Evolutionary conservation across 2,329 filamentous ascomycete genomes (phyloP).

Genomic region (Sclerotinia minor): DNA sequence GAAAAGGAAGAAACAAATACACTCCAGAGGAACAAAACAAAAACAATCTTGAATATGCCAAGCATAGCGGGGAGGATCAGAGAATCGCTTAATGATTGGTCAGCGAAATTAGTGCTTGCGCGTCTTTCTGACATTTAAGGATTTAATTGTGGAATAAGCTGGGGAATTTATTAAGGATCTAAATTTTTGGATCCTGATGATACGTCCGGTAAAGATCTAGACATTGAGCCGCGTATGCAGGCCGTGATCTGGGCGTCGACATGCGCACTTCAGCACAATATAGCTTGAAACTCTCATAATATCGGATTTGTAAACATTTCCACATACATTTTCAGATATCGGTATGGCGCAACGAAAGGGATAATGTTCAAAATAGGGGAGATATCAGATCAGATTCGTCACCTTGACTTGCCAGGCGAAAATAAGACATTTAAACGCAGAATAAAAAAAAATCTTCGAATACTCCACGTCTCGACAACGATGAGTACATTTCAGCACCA

Average conservation of each 20-base stretch:
- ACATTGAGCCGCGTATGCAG: not conserved
- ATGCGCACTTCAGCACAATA: not conserved
- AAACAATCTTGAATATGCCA: not conserved
- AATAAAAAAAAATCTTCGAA: not conserved
- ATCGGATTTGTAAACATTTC: not conserved
- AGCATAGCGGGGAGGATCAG: slow-evolving; percentile 15
- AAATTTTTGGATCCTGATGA: not conserved
- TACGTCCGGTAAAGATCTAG: not conserved
- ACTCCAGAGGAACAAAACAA: not conserved
- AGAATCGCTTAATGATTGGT: no score
- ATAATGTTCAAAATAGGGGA: not conserved
- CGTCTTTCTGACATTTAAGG: not conserved
- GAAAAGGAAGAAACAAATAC: not conserved
- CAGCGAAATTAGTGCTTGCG: not conserved
- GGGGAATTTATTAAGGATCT: not conserved
- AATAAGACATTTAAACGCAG: not conserved
- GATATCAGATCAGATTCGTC: not conserved
- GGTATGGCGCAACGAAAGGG: not conserved
- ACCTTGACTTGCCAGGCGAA: not conserved
- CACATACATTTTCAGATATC: not conserved
- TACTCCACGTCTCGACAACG: not conserved
- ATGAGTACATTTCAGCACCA: not conserved
- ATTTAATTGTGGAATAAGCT: not conserved
- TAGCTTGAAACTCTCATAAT: not conserved
- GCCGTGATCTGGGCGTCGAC: not conserved